Evolutionary conservation across 2,329 filamentous ascomycete species (phyloP), one percentile per base, ranked within the genome.

Genomic region (Rutstroemia sydowiana): DNA sequence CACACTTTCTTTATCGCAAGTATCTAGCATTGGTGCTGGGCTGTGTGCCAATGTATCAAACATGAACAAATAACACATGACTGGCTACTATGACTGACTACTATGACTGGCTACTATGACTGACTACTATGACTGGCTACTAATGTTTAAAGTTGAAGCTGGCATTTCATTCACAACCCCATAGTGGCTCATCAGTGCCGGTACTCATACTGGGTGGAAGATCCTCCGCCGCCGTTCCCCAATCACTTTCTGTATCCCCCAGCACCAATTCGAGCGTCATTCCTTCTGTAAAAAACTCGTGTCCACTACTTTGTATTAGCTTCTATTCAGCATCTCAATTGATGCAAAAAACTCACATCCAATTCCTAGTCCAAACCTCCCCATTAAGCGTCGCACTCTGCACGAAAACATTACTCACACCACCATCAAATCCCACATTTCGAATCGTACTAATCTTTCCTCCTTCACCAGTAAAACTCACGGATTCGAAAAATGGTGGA

Each of bases 261-360:
- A 87, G 65, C 7, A 72, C 77, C 43, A 87, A 67, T 45, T 87
- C 82, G 37, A 87, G 69, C 51, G 79, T 73, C 31, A 78, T 78
- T 1, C 84, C 84, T 8, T 85, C 73, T 0, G 75, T 70, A 61
- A 87, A 87, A 60, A 87, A 87, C 43, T 75, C 77, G 66, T 87
- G 83, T 34, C 76, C 75, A 20, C 48, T 50, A 28, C 3, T 20
- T 20, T n/a, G n/a, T n/a, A n/a, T n/a, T n/a, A n/a, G n/a, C n/a
- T n/a, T n/a, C n/a, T n/a, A n/a, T n/a, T n/a, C n/a, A n/a, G n/a
- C n/a, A n/a, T n/a, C n/a, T n/a, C n/a, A n/a, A n/a, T n/a, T n/a
- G n/a, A 20, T 23, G 18, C 18, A 41, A 18, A 41, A 20, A 5
- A 31, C 41, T 45, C 34, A 51, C 48, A 87, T 70, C 83, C 83